Percentiles rank a stretch among this genome's conserved stretches.
Conservation (phyloP, 768 basidiomycete genomes). For the Lentinula aciculospora region DNA sequence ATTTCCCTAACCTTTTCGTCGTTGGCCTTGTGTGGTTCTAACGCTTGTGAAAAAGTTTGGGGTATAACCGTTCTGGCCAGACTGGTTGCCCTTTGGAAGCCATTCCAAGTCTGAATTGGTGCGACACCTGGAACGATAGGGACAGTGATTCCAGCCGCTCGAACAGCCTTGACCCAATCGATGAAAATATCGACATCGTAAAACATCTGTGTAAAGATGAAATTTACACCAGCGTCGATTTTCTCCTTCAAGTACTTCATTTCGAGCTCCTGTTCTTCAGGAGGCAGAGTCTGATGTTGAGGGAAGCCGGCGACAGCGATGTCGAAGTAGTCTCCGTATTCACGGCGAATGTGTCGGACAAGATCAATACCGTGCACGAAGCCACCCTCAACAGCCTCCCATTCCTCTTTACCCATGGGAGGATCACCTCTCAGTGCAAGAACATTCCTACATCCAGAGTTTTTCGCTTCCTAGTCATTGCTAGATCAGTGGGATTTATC, state of each 20-base stretch:
- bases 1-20: constrained; percentile 90
- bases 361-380: constrained; percentile 91
- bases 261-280: constrained; percentile 71
- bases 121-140: constrained; percentile 94
- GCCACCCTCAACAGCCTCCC: constrained; percentile 89
- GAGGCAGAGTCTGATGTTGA: constrained; percentile 68
- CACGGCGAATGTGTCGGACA: constrained; percentile 76
- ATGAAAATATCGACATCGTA: constrained; percentile 92
- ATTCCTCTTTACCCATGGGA: constrained; percentile 80
- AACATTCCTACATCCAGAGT: constrained; percentile 85
- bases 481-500: no score
- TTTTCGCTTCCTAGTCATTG: constrained; percentile 85
- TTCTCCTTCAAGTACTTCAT: constrained; percentile 87
- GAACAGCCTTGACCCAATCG: constrained; percentile 79
- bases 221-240: constrained; percentile 81
- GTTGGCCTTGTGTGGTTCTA: constrained; percentile 86
- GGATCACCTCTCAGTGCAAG: constrained; percentile 93
- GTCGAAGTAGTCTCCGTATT: constrained; percentile 91
- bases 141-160: constrained; percentile 80
- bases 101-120: constrained; percentile 95
- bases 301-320: constrained; percentile 94
- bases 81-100: constrained; percentile 79
- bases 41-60: constrained; percentile 60
- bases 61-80: constrained; percentile 80
- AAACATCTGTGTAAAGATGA: constrained; percentile 99